Evolutionary conservation across 2,329 filamentous ascomycete species (phyloP), one percentile per base, ranked within the genome.

Genomic region (Dendrostoma leiphaemia): DNA sequence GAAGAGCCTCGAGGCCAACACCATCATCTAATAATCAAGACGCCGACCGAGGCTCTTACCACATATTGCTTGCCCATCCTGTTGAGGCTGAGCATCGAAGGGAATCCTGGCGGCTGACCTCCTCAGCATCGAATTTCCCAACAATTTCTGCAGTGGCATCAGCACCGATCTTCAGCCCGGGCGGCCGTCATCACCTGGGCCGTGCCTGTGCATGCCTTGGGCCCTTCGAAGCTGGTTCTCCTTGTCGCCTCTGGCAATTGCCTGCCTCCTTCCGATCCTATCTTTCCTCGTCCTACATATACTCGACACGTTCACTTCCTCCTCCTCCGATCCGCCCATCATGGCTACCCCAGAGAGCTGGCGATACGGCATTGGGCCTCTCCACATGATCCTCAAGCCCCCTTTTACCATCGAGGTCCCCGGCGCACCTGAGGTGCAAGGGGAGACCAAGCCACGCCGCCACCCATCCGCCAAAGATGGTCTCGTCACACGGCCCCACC

Each of bases 381-480:
- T 84, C 59, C 72, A 77, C 64, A 81, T 82, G 71, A 75, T 81
- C 64, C 85, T 88, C 72, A 84, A 85, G 70, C 81, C 85, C 31
- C 90, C 90, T 13, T 93, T 86, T 76, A 86, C 87, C 53, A 75
- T 91, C 65, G 89, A 94, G 64, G 83, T 81, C 10, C 76, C 88
- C 15, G 88, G 85, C 64, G 83, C 77, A 60, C 73, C 85, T 66
- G 84, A 86, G 62, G 80, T 88, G 58, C 78, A 86, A 6, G 91
- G 91, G 74, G 91, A 96, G 77, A 93, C 91, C 47, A 85, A 91
- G 61, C 91, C 91, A 35, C 87, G 90, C 63, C 83, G 91, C 56
- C 85, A 95, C 69, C 78, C 83, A 52, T 77, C 78, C 56, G 83
- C 87, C 59, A 89, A 88, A 69, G 80, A 95, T 63, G 84, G 80